Percentiles rank a stretch among this genome's conserved stretches.
phyloP scores from a whole-genome alignment of 257 asterid species.

The Mitragyna speciosa region DNA sequence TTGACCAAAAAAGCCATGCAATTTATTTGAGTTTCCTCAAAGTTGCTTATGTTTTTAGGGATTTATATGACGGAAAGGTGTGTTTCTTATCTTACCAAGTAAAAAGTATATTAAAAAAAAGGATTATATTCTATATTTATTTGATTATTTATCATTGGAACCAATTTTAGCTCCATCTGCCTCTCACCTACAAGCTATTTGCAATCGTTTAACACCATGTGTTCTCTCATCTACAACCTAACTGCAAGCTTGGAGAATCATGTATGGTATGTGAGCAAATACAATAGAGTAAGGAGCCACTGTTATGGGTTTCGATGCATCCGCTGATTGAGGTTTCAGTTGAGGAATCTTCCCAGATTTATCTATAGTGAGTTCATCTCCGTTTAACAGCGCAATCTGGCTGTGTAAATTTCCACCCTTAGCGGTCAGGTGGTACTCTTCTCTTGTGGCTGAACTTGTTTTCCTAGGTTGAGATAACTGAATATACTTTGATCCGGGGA shows the following conservation, averaged over 20 bases:
- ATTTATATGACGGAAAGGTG: neutral
- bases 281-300: constrained; percentile 74
- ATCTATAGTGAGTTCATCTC: constrained; percentile 48
- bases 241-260: constrained; percentile 58
- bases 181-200: constrained; percentile 24
- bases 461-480: constrained; percentile 25
- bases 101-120: neutral
- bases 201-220: constrained; percentile 40
- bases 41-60: too few species aligned
- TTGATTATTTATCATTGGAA: constrained; percentile 17
- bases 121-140: neutral
- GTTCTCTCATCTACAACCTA: constrained; percentile 23
- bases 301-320: constrained; percentile 51
- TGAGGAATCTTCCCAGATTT: constrained; percentile 54
- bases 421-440: constrained; percentile 86
- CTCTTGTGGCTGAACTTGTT: constrained; percentile 37
- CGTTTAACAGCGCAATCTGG: constrained; percentile 67
- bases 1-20: too few species aligned
- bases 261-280: constrained; percentile 63
- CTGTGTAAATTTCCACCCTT: constrained; percentile 68
- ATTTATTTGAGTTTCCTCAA: too few species aligned
- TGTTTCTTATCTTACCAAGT: neutral
- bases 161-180: constrained; percentile 19
- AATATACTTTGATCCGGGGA: constrained; percentile 20
- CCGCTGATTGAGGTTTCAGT: constrained; percentile 44